phyloP scores from a whole-genome alignment of 306 rosid genomes.

The Ziziphus jujuba region DNA sequence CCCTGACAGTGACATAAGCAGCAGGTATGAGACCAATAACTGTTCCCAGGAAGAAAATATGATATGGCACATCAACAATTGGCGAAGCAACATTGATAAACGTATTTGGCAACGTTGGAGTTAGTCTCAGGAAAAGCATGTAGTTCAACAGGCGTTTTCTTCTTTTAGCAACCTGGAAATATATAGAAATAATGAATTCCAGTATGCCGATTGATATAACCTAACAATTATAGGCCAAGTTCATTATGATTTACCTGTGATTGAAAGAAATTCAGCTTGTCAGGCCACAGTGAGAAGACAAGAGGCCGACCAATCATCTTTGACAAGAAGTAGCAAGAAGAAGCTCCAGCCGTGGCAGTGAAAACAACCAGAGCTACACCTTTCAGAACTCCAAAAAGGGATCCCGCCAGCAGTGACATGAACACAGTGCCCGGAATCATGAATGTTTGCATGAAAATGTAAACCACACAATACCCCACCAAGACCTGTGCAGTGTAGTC shows the following conservation, averaged over 20 bases:
- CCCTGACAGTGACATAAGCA: slow-evolving; percentile 93
- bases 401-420: slow-evolving; percentile 98
- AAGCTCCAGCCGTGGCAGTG: slow-evolving; percentile 93
- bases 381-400: slow-evolving; percentile 83
- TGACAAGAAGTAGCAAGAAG: slow-evolving; percentile 89
- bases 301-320: slow-evolving; percentile 86
- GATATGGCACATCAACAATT: slow-evolving; percentile 94
- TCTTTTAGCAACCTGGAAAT: slow-evolving; percentile 81
- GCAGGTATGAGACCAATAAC: slow-evolving; percentile 89
- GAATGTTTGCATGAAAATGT: slow-evolving; percentile 98
- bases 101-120: slow-evolving; percentile 92
- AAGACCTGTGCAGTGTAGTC: slow-evolving; percentile 98
- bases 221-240: neutral
- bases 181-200: slow-evolving; percentile 13
- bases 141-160: slow-evolving; percentile 75
- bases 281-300: slow-evolving; percentile 79
- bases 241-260: slow-evolving; percentile 53
- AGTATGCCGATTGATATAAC: neutral
- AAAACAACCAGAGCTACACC: slow-evolving; percentile 93
- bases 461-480: slow-evolving; percentile 92
- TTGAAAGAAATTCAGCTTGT: slow-evolving; percentile 78
- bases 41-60: slow-evolving; percentile 75
- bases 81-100: slow-evolving; percentile 96
- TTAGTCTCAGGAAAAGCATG: slow-evolving; percentile 92
- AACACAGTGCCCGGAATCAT: slow-evolving; percentile 99